Evolutionary conservation across 2,329 filamentous ascomycete species (phyloP), one percentile per base, ranked within the genome.

Genomic region (Pestalotiopsis sp.): DNA sequence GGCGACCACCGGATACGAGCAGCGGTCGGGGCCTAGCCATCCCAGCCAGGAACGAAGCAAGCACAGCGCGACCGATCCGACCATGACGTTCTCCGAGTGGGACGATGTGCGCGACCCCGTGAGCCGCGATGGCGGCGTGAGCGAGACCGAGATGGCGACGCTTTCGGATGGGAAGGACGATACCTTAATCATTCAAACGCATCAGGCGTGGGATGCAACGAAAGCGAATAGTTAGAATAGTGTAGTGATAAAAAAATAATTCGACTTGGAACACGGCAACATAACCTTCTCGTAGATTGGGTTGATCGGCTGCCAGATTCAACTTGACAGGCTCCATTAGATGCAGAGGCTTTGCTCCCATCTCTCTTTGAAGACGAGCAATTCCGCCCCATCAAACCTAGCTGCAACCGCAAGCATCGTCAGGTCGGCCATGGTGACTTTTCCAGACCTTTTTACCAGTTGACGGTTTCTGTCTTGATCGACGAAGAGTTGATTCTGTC

Each of bases 161-260:
- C 38, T 62, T 4, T 12, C 59, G 36, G 59, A 62, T 12, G 38
- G 59, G 5, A 62, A 62, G 4, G 59, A 62, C 14, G 59, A 62
- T 23, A 9, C 23, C 6, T 62, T 36, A 4, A 20, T 62, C 11
- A 36, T 36, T 9, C 27, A 39, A 13, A 62, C 36, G 13, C 59
- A 62, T n/a, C 17, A 38, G 59, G 27, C 59, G 38, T 62, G 59
- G 59, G 59, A 62, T 62, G 59, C 59, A 9, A 62, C 59, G 4
- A 59, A 59, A n/a, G 20, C 23, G 20, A 59, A 36, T 59, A 59
- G 12, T 23, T 59, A 58, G 57, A 52, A 3, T n/a, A 9, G 9
- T n/a, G 11, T 23, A n/a, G 17, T 52, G 17, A n/a, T 9, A 52
- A 52, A 9, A 59, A 25, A 27, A 36, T 36, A 9, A 36, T 36